These are phyloP conservation scores for Lipomyces yamadae DNA, from an alignment of 805 yeast species.

Conservation along the genomic window DNA sequence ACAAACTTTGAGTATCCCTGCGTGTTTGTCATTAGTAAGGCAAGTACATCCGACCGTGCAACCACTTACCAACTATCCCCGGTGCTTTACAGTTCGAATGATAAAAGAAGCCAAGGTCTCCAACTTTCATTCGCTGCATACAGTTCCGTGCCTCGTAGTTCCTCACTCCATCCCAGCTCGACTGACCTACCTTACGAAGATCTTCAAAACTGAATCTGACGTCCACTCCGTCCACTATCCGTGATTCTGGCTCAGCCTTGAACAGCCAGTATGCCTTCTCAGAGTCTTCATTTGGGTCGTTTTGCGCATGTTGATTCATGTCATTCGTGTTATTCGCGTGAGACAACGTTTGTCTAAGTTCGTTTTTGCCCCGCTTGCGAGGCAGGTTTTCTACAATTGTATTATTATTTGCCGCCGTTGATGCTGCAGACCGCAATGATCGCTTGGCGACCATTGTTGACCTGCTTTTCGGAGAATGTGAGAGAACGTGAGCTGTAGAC, in stretches of 20 bases:
- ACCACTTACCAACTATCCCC: conserved; percentile 51
- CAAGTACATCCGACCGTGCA: not conserved
- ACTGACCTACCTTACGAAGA: conserved; percentile 45
- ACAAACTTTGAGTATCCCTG: conserved; percentile 48
- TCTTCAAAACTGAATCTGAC: conserved; percentile 56
- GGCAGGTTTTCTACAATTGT: not conserved
- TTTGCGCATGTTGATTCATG: not conserved
- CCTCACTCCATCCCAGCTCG: conserved; percentile 64
- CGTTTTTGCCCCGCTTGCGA: not conserved
- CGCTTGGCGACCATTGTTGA: conserved; percentile 10
- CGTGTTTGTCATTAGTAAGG: not conserved
- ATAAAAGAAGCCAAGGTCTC: conserved; percentile 57
- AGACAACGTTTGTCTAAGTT: not conserved
- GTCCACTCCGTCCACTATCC: conserved; percentile 57
- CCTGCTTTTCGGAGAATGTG: not conserved
- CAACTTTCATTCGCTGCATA: conserved; percentile 54
- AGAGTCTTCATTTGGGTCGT: not conserved
- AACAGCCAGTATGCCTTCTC: conserved; percentile 53
- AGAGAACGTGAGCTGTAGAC: not conserved
- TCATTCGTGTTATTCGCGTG: not conserved
- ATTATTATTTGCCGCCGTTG: not conserved
- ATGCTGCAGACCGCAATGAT: conserved; percentile 3
- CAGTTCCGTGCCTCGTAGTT: conserved; percentile 62
- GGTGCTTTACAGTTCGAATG: conserved; percentile 62
- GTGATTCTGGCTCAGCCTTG: conserved; percentile 59